Evolutionary conservation across 2,329 filamentous ascomycete species (phyloP).

Genomic region (Aaosphaeria pasadenensis): DNA sequence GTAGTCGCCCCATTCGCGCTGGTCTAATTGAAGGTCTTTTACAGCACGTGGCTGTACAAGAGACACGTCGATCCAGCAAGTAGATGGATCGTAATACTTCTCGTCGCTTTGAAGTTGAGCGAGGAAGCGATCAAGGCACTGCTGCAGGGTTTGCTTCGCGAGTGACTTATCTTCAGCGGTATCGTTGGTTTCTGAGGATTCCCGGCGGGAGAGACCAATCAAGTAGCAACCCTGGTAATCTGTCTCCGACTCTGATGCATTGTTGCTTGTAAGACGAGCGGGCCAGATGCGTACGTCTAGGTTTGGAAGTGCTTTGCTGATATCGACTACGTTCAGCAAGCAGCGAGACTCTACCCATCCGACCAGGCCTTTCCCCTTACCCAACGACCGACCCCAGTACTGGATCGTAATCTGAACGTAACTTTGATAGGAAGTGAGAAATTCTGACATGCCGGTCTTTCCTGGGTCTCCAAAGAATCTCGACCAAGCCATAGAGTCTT

Average conservation of each 20-base stretch:
- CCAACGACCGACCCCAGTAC: slow-evolving; percentile 61
- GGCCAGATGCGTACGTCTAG: slow-evolving; percentile 62
- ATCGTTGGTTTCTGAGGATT: background rate
- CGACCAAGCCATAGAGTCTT: slow-evolving; percentile 25
- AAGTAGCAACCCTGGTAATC: slow-evolving; percentile 63
- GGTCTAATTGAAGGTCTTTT: slow-evolving; percentile 44
- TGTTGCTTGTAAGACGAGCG: slow-evolving; percentile 48
- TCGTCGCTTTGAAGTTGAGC: slow-evolving; percentile 31
- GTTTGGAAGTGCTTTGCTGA: slow-evolving; percentile 52
- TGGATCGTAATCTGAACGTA: slow-evolving; percentile 62
- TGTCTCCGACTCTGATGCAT: slow-evolving; percentile 14
- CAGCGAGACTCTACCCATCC: slow-evolving; percentile 65
- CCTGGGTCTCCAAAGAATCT: slow-evolving; percentile 15
- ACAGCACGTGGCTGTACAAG: slow-evolving; percentile 35
- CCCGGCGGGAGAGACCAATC: slow-evolving; percentile 49
- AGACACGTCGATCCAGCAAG: slow-evolving; percentile 34
- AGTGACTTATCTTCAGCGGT: slow-evolving; percentile 40
- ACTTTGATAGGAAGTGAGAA: slow-evolving; percentile 51
- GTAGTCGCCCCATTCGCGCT: slow-evolving; percentile 51
- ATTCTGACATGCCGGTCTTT: slow-evolving; percentile 33
- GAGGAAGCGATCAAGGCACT: slow-evolving; percentile 33
- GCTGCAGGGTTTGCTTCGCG: slow-evolving; percentile 44
- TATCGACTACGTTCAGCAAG: slow-evolving; percentile 57
- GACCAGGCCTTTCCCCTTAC: slow-evolving; percentile 55
- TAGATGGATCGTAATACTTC: slow-evolving; percentile 33